Conservation (phyloP, 1,284 basidiomycete species). For the Leccinum pachyderme region DNA sequence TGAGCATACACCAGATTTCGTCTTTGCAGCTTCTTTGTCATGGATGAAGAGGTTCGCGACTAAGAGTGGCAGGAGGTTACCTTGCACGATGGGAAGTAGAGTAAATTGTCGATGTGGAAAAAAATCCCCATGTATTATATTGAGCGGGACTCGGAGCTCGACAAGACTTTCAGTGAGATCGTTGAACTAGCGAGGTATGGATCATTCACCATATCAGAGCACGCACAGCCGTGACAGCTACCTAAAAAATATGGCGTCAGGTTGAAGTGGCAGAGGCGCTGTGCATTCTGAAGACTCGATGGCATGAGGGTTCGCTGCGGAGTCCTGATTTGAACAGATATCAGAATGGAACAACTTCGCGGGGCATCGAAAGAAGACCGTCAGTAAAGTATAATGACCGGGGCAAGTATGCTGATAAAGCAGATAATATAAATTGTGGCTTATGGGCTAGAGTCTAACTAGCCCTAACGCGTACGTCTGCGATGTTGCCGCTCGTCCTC, state of each 20-base stretch:
- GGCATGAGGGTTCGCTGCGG: too few species aligned
- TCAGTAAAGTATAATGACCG: not conserved
- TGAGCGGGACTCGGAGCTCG: too few species aligned
- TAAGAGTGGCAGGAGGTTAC: conserved; percentile 28
- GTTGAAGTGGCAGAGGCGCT: not conserved
- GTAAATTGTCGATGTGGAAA: conserved; percentile 16
- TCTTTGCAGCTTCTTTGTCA: conserved; percentile 11
- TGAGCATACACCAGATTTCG: conserved; percentile 31
- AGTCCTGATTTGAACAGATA: not conserved
- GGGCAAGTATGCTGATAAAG: not conserved
- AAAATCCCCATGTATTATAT: not conserved
- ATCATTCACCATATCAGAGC: conserved; percentile 1
- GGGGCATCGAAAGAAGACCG: not conserved
- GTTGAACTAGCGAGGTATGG: too few species aligned
- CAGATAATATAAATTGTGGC: not conserved
- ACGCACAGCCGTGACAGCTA: conserved; percentile 2
- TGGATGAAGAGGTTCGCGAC: conserved; percentile 17
- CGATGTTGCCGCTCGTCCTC: conserved; percentile 25
- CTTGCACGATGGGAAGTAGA: conserved; percentile 27
- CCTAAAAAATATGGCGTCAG: conserved; percentile 1
- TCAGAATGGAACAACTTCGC: too few species aligned
- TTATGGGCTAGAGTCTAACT: not conserved
- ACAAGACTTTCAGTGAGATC: too few species aligned
- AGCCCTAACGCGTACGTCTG: not conserved
- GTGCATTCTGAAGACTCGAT: not conserved